phyloP scores from a whole-genome alignment of 2,329 filamentous ascomycete genomes.

The Pseudogymnoascus sp. region DNA sequence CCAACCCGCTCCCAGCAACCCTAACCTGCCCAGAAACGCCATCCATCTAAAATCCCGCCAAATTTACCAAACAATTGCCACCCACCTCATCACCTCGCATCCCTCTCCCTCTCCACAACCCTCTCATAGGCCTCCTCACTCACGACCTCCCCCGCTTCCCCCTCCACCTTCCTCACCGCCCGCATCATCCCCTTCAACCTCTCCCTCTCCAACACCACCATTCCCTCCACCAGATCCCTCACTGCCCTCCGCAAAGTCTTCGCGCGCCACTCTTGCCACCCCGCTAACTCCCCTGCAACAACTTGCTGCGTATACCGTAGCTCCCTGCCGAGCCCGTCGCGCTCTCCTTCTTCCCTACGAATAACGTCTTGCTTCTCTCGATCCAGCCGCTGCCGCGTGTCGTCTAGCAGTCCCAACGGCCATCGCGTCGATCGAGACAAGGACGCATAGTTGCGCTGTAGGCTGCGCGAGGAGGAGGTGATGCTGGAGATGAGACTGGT shows the following conservation, averaged over 20 bases:
- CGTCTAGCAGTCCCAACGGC: constrained; percentile 76
- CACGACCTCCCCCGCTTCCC: not conserved
- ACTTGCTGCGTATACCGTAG: constrained; percentile 88
- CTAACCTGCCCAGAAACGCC: not conserved
- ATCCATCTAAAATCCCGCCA: not conserved
- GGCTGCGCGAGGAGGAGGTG: constrained; percentile 60
- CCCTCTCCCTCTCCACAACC: not conserved
- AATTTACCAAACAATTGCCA: not conserved
- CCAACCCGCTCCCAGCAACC: constrained; percentile 3
- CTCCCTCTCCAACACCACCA: constrained; percentile 72
- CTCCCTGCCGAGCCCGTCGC: constrained; percentile 68
- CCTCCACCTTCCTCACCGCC: constrained; percentile 49
- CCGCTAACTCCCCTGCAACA: constrained; percentile 82
- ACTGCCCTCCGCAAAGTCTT: constrained; percentile 67
- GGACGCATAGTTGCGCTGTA: constrained; percentile 69
- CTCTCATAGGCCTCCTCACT: not conserved
- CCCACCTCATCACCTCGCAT: not conserved
- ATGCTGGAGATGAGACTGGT: constrained; percentile 71
- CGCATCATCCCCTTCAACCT: constrained; percentile 72
- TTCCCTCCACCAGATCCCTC: constrained; percentile 64
- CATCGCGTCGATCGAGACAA: constrained; percentile 67
- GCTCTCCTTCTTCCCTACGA: constrained; percentile 58
- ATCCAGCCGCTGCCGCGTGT: constrained; percentile 72
- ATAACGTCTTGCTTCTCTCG: constrained; percentile 80
- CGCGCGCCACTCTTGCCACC: constrained; percentile 86